Conservation (phyloP, 2,329 filamentous ascomycete genomes). For the Trichoderma hamatum region DNA sequence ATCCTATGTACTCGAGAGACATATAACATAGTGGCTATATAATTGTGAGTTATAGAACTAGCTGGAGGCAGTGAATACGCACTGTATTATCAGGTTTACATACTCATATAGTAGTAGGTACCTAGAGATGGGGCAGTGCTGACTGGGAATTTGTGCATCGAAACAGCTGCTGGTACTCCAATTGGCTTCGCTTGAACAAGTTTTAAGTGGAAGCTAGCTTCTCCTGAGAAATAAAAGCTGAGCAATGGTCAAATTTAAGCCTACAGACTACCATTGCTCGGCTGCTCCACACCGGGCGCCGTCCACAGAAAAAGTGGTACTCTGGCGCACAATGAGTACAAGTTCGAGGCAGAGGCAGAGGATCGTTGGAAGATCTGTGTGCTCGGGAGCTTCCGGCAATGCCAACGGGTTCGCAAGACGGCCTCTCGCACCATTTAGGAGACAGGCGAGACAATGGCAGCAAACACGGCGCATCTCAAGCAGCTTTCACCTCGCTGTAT, state of each 20-base stretch:
- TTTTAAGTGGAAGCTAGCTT: background rate
- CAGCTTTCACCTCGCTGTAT: background rate
- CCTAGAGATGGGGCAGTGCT: background rate
- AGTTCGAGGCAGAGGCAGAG: background rate
- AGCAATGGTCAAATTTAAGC: slow-evolving; percentile 8
- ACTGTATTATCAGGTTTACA: background rate
- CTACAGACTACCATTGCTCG: background rate
- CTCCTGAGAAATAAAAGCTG: background rate
- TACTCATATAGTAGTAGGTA: background rate
- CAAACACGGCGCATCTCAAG: background rate
- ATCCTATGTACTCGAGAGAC: background rate
- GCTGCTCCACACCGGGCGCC: slow-evolving; percentile 16
- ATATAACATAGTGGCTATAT: background rate
- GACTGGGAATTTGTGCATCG: background rate
- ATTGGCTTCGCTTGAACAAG: background rate
- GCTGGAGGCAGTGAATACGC: background rate
- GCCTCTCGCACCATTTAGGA: background rate
- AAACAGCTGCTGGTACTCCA: background rate
- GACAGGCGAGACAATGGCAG: background rate
- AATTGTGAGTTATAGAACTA: background rate
- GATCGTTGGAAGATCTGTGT: slow-evolving; percentile 17
- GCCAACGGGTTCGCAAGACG: slow-evolving; percentile 4
- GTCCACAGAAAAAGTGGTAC: slow-evolving; percentile 13
- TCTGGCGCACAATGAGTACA: background rate
- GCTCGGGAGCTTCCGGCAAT: slow-evolving; percentile 18